Evolutionary conservation across 345 rosid genomes (phyloP), one percentile per base, ranked within the genome.

Genomic region (Populus deltoides): DNA sequence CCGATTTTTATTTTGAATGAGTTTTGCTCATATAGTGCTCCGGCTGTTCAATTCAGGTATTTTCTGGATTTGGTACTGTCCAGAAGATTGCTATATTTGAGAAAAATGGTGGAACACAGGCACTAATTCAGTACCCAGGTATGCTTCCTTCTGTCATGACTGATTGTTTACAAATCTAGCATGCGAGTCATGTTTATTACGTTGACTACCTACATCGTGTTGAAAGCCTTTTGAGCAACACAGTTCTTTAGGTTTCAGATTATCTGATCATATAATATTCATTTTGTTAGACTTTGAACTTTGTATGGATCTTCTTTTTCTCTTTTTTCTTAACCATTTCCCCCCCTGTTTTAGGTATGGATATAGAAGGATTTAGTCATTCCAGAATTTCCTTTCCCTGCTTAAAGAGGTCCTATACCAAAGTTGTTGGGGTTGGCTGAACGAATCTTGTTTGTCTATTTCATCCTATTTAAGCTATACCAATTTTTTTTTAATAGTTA

Each of bases 11-110:
- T 55, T 69, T 53, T n/a, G 24, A n/a, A 27, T 67, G 10, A 22
- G 65, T 55, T 74, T 12, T 72, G 31, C 80, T 70, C 68, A 36
- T 68, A 51, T 20, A 65, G 38, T 67, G 49, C 31, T 70, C 12
- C 49, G 15, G 43, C 25, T 77, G 61, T 12, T 69, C 25, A 38
- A 41, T 36, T 4, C 77, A 93, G 99, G 99, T 93, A 51, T 96
- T 93, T 76, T 92, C 98, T 47, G 88, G 95, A 5, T 93, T 91
- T 84, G 98, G 99, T 12, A 85, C 89, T 10, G 98, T 93, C 77
- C 97, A 92, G 88, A 96, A 96, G 85, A 91, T 96, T 86, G 94
- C 98, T 12, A 92, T 92, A 78, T 93, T 96, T 88, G 99, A 92
- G 89, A 92, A 96, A 80, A 96, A 93, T 82, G 97, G 98, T 75